Base-by-base conservation (phyloP, 192 early-diverging fungal genomes). In the Coemansia sp. region DNA sequence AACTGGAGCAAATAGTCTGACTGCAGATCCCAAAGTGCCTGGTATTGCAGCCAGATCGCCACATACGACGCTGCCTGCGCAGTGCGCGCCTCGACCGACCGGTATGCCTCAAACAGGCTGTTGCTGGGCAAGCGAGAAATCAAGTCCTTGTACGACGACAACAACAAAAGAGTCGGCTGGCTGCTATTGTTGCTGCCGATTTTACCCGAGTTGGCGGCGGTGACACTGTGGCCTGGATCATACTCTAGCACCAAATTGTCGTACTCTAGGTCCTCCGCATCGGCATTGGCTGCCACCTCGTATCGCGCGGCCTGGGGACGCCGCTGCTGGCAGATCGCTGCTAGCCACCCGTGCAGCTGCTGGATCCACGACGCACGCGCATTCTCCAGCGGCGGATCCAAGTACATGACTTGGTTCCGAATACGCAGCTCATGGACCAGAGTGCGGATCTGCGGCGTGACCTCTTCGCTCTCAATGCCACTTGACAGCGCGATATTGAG, bases 21-120 rank as follows among this genome's bases (percentile, higher is more conserved):
- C 69, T 98, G 95, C 41, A 98, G 84, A 76, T 99, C 98, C 97
- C 97, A 99, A 38, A 99, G 87, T 7, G 93, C 93, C 73, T 99
- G 98, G 84, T 99, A 99, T 62, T 93, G 93, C 17, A 99, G 86
- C 98, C 98, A 99, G 60, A 94, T 90, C 45, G 88, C 86, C 36
- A 96, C 92, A 67, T 99, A 99, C 27, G 89, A 84, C 6, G 83
- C 84, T 10, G 97, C 93, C 65, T 93, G 83, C 22, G 84, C 70
- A 17, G 92, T 77, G 82, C 91, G 94, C 6, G 62, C 60, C 84
- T 98, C 94, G 32, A 99, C 89, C 37, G 88, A 86, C 20, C 86
- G 79, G 73, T 98, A 99, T 11, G 93, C 98, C 32, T 86, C 80
- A 47, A 85, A 84, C 8, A 99, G 79, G 7, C 86, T 84, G 53